A percentile compares a stretch with the other conserved stretches of the same genome.
Conservation (phyloP, 371 early-diverging fungal species). For the Mortierella sp. region DNA sequence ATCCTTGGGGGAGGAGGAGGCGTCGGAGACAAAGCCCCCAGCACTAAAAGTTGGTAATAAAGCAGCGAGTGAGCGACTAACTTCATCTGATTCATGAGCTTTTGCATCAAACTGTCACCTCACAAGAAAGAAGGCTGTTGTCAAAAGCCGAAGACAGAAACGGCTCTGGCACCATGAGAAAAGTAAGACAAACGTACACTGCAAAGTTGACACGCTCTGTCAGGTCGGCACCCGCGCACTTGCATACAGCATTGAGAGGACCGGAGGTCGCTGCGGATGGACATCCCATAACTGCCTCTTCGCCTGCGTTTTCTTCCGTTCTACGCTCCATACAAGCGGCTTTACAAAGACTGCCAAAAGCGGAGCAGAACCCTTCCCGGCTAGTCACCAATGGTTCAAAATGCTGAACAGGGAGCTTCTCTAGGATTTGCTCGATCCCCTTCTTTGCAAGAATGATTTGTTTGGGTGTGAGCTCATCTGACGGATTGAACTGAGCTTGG, state of each 20-base stretch:
- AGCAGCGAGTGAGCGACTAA: too few relatives aligned
- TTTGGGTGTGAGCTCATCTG: background rate
- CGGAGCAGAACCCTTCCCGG: conserved; percentile 26
- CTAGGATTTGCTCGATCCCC: conserved; percentile 3
- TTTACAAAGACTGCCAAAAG: conserved; percentile 16
- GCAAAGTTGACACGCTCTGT: conserved; percentile 38
- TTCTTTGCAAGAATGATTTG: background rate
- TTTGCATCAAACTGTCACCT: too few relatives aligned
- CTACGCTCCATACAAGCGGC: conserved; percentile 16
- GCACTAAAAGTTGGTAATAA: conserved; percentile 3
- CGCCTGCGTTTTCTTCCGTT: background rate
- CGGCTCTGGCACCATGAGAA: background rate
- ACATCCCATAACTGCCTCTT: conserved; percentile 8
- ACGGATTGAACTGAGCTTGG: too few relatives aligned
- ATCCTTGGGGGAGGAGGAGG: too few relatives aligned
- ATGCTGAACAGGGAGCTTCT: conserved; percentile 18
- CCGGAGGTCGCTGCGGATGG: conserved; percentile 1
- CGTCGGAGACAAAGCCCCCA: conserved; percentile 23
- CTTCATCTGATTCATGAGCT: too few relatives aligned
- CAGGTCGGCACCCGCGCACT: conserved; percentile 15
- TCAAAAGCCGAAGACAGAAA: background rate
- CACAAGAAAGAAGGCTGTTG: too few relatives aligned
- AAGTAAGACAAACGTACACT: conserved; percentile 8
- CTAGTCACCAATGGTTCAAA: conserved; percentile 26
- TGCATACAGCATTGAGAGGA: conserved; percentile 8